Evolutionary conservation across 2,329 filamentous ascomycete species (phyloP), one percentile per base, ranked within the genome.

Genomic region (Phoma herbarum): DNA sequence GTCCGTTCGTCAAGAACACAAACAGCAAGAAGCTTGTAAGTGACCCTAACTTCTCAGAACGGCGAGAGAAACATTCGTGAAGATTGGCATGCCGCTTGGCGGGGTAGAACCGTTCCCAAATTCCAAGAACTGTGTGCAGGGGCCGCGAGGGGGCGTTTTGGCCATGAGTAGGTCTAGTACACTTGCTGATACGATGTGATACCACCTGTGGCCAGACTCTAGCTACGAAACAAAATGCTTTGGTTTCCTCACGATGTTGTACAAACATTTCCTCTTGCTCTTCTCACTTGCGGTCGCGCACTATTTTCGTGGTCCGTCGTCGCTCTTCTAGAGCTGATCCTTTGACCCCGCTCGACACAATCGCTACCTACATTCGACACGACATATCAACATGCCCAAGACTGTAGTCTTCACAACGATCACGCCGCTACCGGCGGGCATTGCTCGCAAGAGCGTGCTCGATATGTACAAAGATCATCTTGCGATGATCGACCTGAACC

Each of bases 401-500:
- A 84, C 88, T 63, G 86, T 84, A 16, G 82, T 87, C 29, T 92
- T 93, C 79, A 95, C 91, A 37, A 90, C 86, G 44, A 87, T 93
- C 67, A 95, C 91, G 26, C 90, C 92, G 18, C 83, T 96, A 29
- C 92, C 93, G 9, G 67, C 85, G 2, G 81, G 82, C 66, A 85
- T 95, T 64, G 82, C 86, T 46, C 86, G 91, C 53, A 83, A 89
- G 65, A 84, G 86, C n/a, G 91, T 91, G 41, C 75, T 96, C 63
- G 83, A 86, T 52, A 91, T 91, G 65, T 86, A 96, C 29, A 91
- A 92, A 75, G 84, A 90, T 75, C 92, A 96, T 78, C 76, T 84
- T 48, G 88, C 88, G 67, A 96, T 97, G 89, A 96, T 96, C 70
- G 89, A 94, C 72, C 82, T 96, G 57, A 96, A 96, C 76, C 92